A percentile compares a stretch with the other conserved stretches of the same genome.
Conservation (phyloP, 768 basidiomycete species). For the Rubroboletus pulcherrimus region DNA sequence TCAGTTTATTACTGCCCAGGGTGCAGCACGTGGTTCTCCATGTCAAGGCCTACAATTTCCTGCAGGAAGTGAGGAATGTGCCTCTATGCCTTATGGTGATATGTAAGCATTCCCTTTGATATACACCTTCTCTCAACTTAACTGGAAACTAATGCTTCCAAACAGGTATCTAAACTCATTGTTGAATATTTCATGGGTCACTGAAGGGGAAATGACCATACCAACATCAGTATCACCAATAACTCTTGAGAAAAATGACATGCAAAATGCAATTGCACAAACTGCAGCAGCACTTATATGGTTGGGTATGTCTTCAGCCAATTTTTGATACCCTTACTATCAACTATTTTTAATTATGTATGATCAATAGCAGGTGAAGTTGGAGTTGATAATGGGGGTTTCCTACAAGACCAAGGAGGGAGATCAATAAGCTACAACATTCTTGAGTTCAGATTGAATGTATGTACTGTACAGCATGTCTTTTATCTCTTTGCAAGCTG, state of each 20-base stretch:
- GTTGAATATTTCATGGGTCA: background rate
- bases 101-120: background rate
- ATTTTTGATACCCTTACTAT: too few relatives aligned
- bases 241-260: background rate
- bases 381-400: background rate
- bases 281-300: too few relatives aligned
- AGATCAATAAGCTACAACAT: background rate
- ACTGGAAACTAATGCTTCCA: too few relatives aligned
- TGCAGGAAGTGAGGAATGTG: background rate
- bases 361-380: too few relatives aligned
- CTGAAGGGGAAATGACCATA: too few relatives aligned
- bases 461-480: background rate
- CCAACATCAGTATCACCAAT: background rate
- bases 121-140: background rate
- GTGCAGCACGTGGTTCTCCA: too few relatives aligned
- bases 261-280: too few relatives aligned
- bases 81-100: background rate
- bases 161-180: background rate
- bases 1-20: background rate
- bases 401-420: background rate
- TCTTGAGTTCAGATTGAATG: background rate
- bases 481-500: background rate
- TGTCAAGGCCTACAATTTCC: background rate
- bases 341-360: too few relatives aligned
- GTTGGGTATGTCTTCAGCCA: too few relatives aligned